A percentile compares a stretch with the other conserved stretches of the same genome.
These are phyloP conservation scores for Gracilaria gracilis DNA, from an alignment of 23 red algal species.

Conservation along the genomic window DNA sequence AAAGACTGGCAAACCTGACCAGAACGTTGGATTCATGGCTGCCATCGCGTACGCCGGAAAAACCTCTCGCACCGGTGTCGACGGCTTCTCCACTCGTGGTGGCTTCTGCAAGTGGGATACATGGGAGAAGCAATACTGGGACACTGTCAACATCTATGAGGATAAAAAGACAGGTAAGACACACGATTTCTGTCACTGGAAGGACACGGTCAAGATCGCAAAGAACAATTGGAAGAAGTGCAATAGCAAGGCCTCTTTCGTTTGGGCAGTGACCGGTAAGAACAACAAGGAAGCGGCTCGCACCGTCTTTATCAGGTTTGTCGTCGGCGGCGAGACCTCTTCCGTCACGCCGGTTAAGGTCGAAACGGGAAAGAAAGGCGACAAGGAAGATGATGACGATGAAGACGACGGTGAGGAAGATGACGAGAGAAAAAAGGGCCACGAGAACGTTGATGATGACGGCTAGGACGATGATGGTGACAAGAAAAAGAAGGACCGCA, in stretches of 20 bases:
- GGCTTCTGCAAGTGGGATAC: neutral
- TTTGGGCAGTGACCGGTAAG: too few species aligned
- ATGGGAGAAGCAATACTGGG: neutral
- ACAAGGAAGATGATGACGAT: neutral
- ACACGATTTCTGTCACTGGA: slow-evolving; percentile 21
- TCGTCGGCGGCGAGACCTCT: neutral
- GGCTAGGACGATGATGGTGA: neutral
- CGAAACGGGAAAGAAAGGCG: neutral
- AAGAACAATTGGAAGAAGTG: neutral
- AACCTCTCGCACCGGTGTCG: neutral
- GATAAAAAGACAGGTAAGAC: neutral
- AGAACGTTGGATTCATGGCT: neutral
- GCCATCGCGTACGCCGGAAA: neutral
- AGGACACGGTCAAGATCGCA: neutral
- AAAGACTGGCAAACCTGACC: neutral
- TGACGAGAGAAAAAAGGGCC: neutral
- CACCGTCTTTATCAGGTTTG: neutral
- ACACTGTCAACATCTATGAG: neutral
- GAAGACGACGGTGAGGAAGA: neutral
- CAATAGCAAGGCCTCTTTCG: neutral
- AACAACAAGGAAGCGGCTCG: too few species aligned
- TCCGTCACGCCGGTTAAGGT: neutral
- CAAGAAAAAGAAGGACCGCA: neutral
- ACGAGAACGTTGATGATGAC: slow-evolving; percentile 1
- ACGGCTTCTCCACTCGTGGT: neutral